Evolutionary conservation across 2,329 filamentous ascomycete species (phyloP).

Genomic region (Monilinia aucupariae): DNA sequence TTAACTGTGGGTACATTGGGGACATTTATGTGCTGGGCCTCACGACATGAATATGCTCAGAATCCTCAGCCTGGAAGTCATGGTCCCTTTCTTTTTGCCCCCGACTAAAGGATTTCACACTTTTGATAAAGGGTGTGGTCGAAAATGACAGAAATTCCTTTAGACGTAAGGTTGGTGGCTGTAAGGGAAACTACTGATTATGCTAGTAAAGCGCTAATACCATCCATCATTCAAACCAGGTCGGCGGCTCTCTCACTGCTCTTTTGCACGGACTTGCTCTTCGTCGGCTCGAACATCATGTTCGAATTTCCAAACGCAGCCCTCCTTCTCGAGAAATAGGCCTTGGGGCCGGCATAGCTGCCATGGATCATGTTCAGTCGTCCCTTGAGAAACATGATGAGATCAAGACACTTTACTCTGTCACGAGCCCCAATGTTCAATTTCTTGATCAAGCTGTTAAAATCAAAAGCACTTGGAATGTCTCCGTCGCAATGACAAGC

Average conservation of each 20-base stretch:
- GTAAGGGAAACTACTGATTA: background rate
- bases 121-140: background rate
- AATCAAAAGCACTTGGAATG: conserved; percentile 3
- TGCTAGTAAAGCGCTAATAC: background rate
- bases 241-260: background rate
- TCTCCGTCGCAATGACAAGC: conserved; percentile 6
- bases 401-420: background rate
- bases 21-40: background rate
- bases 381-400: background rate
- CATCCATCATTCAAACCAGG: background rate
- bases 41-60: background rate
- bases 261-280: background rate
- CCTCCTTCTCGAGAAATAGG: background rate
- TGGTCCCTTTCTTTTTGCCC: background rate
- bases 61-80: background rate
- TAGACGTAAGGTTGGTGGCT: background rate
- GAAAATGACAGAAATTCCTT: background rate
- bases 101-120: background rate
- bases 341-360: conserved; percentile 4
- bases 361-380: background rate
- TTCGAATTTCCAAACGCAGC: background rate
- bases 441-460: background rate
- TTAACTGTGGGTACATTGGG: background rate
- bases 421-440: conserved; percentile 1
- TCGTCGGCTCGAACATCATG: background rate